phyloP scores from a whole-genome alignment of 1,284 basidiomycete species.

The Heterobasidion irregulare region DNA sequence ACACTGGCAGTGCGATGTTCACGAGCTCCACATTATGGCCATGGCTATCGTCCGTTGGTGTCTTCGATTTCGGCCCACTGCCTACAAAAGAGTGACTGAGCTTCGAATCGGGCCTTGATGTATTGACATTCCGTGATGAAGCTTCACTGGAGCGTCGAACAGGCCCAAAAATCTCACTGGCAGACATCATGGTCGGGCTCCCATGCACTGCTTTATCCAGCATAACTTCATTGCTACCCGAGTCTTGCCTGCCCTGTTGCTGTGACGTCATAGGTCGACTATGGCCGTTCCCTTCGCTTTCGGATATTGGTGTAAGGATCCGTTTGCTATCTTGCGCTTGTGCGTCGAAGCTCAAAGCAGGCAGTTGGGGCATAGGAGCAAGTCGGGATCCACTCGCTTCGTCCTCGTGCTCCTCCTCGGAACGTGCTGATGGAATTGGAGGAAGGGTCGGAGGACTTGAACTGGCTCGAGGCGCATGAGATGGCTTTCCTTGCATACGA shows the following conservation, averaged over 20 bases:
- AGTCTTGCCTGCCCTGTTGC: not conserved
- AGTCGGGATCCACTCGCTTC: not conserved
- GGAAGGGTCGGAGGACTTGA: slow-evolving; percentile 17
- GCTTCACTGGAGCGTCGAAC: slow-evolving; percentile 15
- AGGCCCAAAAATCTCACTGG: not conserved
- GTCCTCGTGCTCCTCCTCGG: not conserved
- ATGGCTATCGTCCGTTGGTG: slow-evolving; percentile 16
- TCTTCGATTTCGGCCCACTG: slow-evolving; percentile 11
- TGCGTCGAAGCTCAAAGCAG: slow-evolving; percentile 23
- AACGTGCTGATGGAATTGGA: slow-evolving; percentile 14
- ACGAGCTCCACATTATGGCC: slow-evolving; percentile 6
- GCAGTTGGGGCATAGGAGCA: slow-evolving; percentile 20
- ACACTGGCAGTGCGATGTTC: not conserved
- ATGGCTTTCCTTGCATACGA: slow-evolving; percentile 39
- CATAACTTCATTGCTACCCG: slow-evolving; percentile 9
- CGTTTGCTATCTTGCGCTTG: slow-evolving; percentile 13
- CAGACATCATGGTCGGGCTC: slow-evolving; percentile 16
- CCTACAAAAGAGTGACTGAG: slow-evolving; percentile 14
- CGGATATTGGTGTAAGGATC: slow-evolving; percentile 24
- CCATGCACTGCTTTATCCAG: slow-evolving; percentile 8
- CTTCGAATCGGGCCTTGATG: slow-evolving; percentile 27
- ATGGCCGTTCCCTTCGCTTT: slow-evolving; percentile 16
- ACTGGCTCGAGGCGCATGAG: not conserved
- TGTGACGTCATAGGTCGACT: not conserved
- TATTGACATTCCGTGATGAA: slow-evolving; percentile 7